A percentile compares a stretch with the other conserved stretches of the same genome.
phyloP scores from a whole-genome alignment of 305 asterid genomes.

The Fraxinus sp. region DNA sequence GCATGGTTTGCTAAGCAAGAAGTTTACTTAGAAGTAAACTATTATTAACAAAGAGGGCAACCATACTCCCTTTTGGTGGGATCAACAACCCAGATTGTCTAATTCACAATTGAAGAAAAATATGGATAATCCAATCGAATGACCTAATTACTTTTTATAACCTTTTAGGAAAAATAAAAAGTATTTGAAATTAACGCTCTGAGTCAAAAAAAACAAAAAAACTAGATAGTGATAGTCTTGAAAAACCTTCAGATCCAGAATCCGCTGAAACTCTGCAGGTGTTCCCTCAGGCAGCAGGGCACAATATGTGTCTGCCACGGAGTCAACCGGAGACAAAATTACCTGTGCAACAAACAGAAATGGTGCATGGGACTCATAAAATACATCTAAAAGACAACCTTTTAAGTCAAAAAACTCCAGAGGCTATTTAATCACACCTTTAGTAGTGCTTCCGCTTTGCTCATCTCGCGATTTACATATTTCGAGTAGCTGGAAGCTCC shows the following conservation, averaged over 20 bases:
- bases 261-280: constrained; percentile 88
- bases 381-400: constrained; percentile 10
- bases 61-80: not conserved
- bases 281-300: constrained; percentile 98
- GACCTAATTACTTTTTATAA: not conserved
- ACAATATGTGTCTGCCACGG: constrained; percentile 95
- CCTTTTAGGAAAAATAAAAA: not conserved
- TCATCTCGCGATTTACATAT: constrained; percentile 95
- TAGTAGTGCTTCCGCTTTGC: constrained; percentile 98
- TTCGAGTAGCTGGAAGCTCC: constrained; percentile 90
- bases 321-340: constrained; percentile 87
- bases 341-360: constrained; percentile 53
- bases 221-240: constrained; percentile 19
- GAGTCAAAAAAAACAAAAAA: constrained; percentile 5
- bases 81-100: not conserved
- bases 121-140: not conserved
- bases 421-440: constrained; percentile 48
- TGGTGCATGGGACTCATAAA: constrained; percentile 21
- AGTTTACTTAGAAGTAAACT: not conserved
- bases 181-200: not conserved
- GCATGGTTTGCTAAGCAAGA: not conserved
- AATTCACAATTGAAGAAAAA: not conserved
- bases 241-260: constrained; percentile 88
- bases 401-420: constrained; percentile 12
- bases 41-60: not conserved